Evolutionary conservation across 371 early-diverging fungal genomes (phyloP), one percentile per base, ranked within the genome.

Genomic region (Mucor plumbeus): DNA sequence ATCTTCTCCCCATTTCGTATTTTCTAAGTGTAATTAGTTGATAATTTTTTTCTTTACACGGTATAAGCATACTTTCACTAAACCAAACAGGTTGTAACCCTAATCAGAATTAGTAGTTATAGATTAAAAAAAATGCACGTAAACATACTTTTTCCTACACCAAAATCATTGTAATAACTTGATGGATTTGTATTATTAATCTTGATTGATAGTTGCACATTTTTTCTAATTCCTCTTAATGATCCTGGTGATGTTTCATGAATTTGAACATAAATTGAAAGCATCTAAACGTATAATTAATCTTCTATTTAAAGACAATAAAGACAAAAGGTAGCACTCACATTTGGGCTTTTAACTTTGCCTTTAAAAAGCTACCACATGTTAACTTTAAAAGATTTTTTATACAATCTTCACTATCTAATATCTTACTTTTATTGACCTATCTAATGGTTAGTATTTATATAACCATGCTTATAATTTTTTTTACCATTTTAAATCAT

Each of bases 1-100:
- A 62, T 83, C 85, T 57, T 85, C 86, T 33, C 87, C 86, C 86
- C 86, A 87, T 34, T 82, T 80, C 60, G 81, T 82, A 59, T 85
- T 80, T 41, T 80, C 81, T 74, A 68, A 65, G 11, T 65, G 66
- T 47, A 68, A 26, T 11, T 9, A 38, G 38, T 11, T 11, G 3
- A 38, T 38, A 11, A 9, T 38, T 38, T 38, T 38, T 38, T 7
- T 38, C 5, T 7, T 38, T 11, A 38, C 38, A 19, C 8, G 48
- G 21, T 19, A 47, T 3, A 10, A 19, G 7, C 72, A 48, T 73
- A 81, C 81, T 79, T 59, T 79, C 79, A 55, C 72, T 77, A 36
- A 74, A 82, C 82, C 82, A 82, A n/a, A 82, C 80, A 7, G 82
- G 82, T 15, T 79, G 73, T n/a, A 75, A 59, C 44, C 69, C 69